Conservation (phyloP, 768 basidiomycete genomes). For the Podaxis mareebaensis region DNA sequence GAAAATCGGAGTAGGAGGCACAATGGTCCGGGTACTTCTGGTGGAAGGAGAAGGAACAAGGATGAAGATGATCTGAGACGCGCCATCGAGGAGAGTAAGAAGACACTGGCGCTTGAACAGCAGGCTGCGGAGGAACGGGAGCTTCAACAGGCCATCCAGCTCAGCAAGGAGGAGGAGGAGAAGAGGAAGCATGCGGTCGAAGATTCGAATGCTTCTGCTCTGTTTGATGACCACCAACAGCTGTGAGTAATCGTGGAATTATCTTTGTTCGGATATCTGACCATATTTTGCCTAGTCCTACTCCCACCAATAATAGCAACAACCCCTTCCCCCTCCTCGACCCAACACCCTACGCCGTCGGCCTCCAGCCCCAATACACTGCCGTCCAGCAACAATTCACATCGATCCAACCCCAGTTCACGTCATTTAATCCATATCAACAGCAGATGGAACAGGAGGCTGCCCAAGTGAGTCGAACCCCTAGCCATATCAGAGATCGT, state of each 20-base stretch:
- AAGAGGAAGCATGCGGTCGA: slow-evolving; percentile 69
- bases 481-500: background rate
- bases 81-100: slow-evolving; percentile 92
- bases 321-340: slow-evolving; percentile 68
- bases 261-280: slow-evolving; percentile 12
- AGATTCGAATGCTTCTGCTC: slow-evolving; percentile 65
- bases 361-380: slow-evolving; percentile 54
- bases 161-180: slow-evolving; percentile 91
- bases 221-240: slow-evolving; percentile 89
- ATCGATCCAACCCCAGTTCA: slow-evolving; percentile 79
- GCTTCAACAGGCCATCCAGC: slow-evolving; percentile 73
- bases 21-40: slow-evolving; percentile 18
- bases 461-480: slow-evolving; percentile 46
- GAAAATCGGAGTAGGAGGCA: slow-evolving; percentile 44
- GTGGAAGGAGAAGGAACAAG: slow-evolving; percentile 35
- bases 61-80: slow-evolving; percentile 84
- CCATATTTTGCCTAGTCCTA: slow-evolving; percentile 23
- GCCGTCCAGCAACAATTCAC: slow-evolving; percentile 77
- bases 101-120: slow-evolving; percentile 68
- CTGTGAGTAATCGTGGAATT: slow-evolving; percentile 48
- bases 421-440: slow-evolving; percentile 92
- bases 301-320: slow-evolving; percentile 35
- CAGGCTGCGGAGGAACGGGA: slow-evolving; percentile 80
- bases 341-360: slow-evolving; percentile 57
- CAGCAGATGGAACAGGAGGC: slow-evolving; percentile 93